phyloP scores from a whole-genome alignment of 805 yeast genomes.

The Jamesozyma spencerorum region DNA sequence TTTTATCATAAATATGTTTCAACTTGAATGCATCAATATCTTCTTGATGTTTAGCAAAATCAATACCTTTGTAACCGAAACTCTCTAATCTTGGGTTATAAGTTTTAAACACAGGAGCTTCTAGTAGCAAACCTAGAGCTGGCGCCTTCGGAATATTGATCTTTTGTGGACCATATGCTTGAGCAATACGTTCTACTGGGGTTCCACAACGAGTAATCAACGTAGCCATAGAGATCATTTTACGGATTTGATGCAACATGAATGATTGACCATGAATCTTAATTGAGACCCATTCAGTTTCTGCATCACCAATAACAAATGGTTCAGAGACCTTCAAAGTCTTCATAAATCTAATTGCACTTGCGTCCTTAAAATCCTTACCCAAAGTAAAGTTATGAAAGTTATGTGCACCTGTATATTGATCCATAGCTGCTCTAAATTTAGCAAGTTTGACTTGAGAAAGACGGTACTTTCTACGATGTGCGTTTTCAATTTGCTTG shows the following conservation, averaged over 20 bases:
- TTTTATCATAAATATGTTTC: slow-evolving; percentile 83
- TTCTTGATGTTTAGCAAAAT: slow-evolving; percentile 52
- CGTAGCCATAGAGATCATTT: slow-evolving; percentile 94
- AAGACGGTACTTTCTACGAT: slow-evolving; percentile 63
- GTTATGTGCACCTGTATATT: slow-evolving; percentile 81
- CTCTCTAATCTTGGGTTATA: slow-evolving; percentile 63
- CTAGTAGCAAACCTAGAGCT: slow-evolving; percentile 82
- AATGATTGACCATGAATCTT: slow-evolving; percentile 97
- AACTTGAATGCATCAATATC: slow-evolving; percentile 81
- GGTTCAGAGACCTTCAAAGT: slow-evolving; percentile 74
- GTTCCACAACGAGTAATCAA: slow-evolving; percentile 78
- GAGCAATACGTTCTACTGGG: slow-evolving; percentile 63
- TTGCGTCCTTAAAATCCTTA: slow-evolving; percentile 73
- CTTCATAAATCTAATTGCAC: slow-evolving; percentile 78
- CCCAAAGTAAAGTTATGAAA: slow-evolving; percentile 85
- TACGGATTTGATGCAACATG: slow-evolving; percentile 96
- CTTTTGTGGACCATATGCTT: slow-evolving; percentile 65
- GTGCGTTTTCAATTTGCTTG: slow-evolving; percentile 54
- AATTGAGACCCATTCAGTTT: slow-evolving; percentile 92
- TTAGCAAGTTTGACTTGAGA: slow-evolving; percentile 49
- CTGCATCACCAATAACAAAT: slow-evolving; percentile 78
- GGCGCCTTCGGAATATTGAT: slow-evolving; percentile 96
- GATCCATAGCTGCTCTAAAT: slow-evolving; percentile 59
- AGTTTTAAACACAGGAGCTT: slow-evolving; percentile 84
- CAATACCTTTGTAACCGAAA: slow-evolving; percentile 69